Conservation (phyloP, 306 rosid species). For the Cucumis cinereus region DNA sequence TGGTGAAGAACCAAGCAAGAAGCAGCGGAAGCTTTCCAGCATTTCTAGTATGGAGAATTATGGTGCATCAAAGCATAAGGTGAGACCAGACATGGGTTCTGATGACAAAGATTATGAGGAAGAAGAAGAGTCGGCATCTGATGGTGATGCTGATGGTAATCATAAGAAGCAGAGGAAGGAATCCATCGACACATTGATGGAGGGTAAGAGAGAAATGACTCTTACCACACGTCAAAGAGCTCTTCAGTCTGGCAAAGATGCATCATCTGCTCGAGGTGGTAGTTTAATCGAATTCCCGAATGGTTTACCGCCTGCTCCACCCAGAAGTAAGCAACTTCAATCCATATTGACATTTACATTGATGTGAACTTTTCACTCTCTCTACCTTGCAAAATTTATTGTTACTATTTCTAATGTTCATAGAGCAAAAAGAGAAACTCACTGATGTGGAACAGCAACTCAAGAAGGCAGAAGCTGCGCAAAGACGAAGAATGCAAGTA, state of each 20-base stretch:
- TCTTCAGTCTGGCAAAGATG: conserved; percentile 80
- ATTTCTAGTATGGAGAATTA: conserved; percentile 54
- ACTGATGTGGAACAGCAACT: conserved; percentile 68
- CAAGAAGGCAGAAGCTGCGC: conserved; percentile 96
- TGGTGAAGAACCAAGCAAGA: conserved; percentile 67
- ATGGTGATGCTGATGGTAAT: conserved; percentile 57
- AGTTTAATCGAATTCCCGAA: conserved; percentile 86
- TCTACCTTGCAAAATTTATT: background rate
- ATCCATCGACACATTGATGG: conserved; percentile 57
- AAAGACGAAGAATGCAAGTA: conserved; percentile 73
- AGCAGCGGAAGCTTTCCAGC: conserved; percentile 65
- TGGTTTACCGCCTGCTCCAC: conserved; percentile 85
- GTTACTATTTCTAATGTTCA: background rate
- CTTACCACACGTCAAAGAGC: conserved; percentile 86
- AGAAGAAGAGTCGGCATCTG: conserved; percentile 63
- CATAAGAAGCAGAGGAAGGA: conserved; percentile 77
- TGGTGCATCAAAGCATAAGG: conserved; percentile 26
- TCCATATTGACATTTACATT: background rate
- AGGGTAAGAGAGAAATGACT: conserved; percentile 54
- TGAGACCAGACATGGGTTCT: conserved; percentile 17
- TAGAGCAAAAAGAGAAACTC: conserved; percentile 89
- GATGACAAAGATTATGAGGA: conserved; percentile 43
- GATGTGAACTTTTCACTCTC: background rate
- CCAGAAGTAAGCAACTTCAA: conserved; percentile 67
- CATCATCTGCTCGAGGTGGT: conserved; percentile 46